These are phyloP conservation scores for Neurospora sp. DNA, from an alignment of 495 filamentous ascomycete genomes.

Conservation along the genomic window DNA sequence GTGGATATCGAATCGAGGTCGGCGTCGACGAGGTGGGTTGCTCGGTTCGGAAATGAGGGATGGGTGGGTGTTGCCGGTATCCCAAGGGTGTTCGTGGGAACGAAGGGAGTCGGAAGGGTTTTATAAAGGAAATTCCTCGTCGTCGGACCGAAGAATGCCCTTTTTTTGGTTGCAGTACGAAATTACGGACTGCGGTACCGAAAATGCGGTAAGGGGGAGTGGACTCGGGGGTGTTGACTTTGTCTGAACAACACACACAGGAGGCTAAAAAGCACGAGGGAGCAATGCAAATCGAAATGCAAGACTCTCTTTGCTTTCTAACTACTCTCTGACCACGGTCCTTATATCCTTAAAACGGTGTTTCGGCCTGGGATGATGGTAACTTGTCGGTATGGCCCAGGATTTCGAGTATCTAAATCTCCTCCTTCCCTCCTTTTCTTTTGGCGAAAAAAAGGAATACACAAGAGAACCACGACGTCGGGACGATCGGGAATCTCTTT, in stretches of 20 bases:
- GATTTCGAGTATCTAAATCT: slow-evolving; percentile 22
- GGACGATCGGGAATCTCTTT: background rate
- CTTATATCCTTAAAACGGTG: slow-evolving; percentile 11
- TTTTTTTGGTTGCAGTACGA: background rate
- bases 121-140: slow-evolving; percentile 19
- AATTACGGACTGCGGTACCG: background rate
- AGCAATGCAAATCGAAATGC: slow-evolving; percentile 1
- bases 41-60: slow-evolving; percentile 7
- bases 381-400: slow-evolving; percentile 21
- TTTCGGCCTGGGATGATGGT: slow-evolving; percentile 7
- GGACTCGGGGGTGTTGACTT: background rate
- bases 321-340: slow-evolving; percentile 6
- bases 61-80: background rate
- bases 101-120: slow-evolving; percentile 19
- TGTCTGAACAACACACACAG: slow-evolving; percentile 1
- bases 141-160: slow-evolving; percentile 28
- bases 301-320: background rate
- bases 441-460: slow-evolving; percentile 22
- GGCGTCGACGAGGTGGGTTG: slow-evolving; percentile 8
- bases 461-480: slow-evolving; percentile 7
- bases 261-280: background rate
- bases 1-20: background rate
- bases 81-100: slow-evolving; percentile 12
- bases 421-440: slow-evolving; percentile 33
- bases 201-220: background rate